Evolutionary conservation across 2,329 filamentous ascomycete species (phyloP).

Genomic region (Penicillium concentricum): DNA sequence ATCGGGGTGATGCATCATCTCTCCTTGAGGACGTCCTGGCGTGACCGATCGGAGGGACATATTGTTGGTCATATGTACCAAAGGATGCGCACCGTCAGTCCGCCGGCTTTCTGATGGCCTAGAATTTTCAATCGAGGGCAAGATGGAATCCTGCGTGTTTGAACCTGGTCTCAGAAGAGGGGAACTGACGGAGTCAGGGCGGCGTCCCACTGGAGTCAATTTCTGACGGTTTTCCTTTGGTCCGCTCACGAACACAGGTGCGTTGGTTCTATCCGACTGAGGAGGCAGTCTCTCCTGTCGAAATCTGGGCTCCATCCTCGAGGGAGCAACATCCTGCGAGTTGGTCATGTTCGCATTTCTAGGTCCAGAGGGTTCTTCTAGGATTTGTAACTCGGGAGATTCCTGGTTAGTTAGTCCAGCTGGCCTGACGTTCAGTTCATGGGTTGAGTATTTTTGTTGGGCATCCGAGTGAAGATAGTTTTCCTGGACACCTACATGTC

Average conservation of each 20-base stretch:
- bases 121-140: slow-evolving; percentile 39
- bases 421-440: slow-evolving; percentile 10
- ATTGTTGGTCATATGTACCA: slow-evolving; percentile 30
- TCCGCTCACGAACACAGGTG: slow-evolving; percentile 35
- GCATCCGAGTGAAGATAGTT: slow-evolving; percentile 11
- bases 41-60: slow-evolving; percentile 35
- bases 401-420: slow-evolving; percentile 28
- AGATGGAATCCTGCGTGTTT: slow-evolving; percentile 29
- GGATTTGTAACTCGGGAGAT: slow-evolving; percentile 20
- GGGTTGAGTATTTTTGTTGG: slow-evolving; percentile 7
- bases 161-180: slow-evolving; percentile 16
- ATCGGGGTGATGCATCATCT: slow-evolving; percentile 20
- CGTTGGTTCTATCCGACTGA: slow-evolving; percentile 21
- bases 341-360: slow-evolving; percentile 21
- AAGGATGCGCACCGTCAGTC: slow-evolving; percentile 19
- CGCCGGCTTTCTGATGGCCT: slow-evolving; percentile 24
- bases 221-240: slow-evolving; percentile 24
- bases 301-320: slow-evolving; percentile 20
- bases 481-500: slow-evolving; percentile 15
- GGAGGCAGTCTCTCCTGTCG: slow-evolving; percentile 19
- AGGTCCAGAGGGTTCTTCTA: slow-evolving; percentile 18
- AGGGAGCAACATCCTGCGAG: slow-evolving; percentile 21
- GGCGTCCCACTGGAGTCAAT: slow-evolving; percentile 18
- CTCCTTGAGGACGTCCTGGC: slow-evolving; percentile 26
- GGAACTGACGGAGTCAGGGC: slow-evolving; percentile 14